Base-by-base conservation (phyloP, 148 eudicot species). In the Gaultheria prostrata region DNA sequence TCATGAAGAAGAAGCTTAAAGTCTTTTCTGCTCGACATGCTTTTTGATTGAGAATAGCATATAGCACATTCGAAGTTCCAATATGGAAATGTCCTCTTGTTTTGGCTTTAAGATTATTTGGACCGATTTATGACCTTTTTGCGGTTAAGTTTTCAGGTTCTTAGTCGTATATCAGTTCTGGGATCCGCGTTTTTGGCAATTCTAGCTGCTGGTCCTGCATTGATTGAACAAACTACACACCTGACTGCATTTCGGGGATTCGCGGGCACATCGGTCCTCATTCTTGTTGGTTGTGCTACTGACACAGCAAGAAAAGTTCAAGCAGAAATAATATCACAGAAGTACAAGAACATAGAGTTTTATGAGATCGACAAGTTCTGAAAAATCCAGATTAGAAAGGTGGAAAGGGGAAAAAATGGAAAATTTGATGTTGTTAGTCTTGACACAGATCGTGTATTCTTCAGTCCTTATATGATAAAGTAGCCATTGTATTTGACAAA, bases 271-370 rank as follows among this genome's bases (percentile, higher is more conserved):
- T 97, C 98, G 0, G 98, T 95, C 81, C 95, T 95, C 84, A 97
- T 97, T 89, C 96, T 97, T 65, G 99, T 97, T 63, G 99, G 99
- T 78, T 97, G 99, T 87, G 99, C 99, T 12, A 97, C 98, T 8
- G 99, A 97, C 80, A 97, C 98, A 0, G 98, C 99, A 15, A 91
- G 99, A 82, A 95, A 97, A 88, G 98, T 97, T 75, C 93, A 97
- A 85, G 99, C 99, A 0, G 98, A 97, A 92, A 84, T 95, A 76
- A 97, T 95, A 56, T 97, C 98, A 32, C 99, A 97, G 84, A 97
- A 97, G 86, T 97, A 97, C 86, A 97, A 93, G 91, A 92, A 93
- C 80, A 97, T 95, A 33, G 98, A 97, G 88, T 93, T 97, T 80
- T 97, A 97, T 86, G 98, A 97, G 84, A 77, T 88, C 61, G 93